These are phyloP conservation scores for Collybiopsis luxurians DNA, from an alignment of 768 basidiomycete species.

Conservation along the genomic window DNA sequence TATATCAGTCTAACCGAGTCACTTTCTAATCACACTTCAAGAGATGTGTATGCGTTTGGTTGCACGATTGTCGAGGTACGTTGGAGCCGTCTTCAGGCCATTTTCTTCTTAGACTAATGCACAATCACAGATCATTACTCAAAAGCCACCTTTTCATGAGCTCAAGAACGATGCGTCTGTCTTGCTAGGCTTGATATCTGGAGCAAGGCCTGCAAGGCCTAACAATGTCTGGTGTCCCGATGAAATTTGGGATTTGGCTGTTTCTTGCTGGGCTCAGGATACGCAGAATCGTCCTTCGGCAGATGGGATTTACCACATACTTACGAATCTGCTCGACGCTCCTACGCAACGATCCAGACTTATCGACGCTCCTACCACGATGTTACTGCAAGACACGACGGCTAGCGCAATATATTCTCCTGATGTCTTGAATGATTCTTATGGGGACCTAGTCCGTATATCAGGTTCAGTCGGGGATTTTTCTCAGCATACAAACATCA, in stretches of 20 bases:
- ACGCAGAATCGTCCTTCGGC: neutral
- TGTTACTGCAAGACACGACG: too few relatives aligned
- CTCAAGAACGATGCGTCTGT: neutral
- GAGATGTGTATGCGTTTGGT: slow-evolving; percentile 10
- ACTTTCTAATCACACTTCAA: neutral
- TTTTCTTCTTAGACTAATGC: too few relatives aligned
- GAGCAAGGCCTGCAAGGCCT: neutral
- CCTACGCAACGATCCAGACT: too few relatives aligned
- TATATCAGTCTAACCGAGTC: neutral
- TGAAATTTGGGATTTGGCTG: neutral
- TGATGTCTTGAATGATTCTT: too few relatives aligned
- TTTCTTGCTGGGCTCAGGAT: neutral
- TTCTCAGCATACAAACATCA: too few relatives aligned
- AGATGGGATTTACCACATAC: neutral
- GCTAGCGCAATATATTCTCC: too few relatives aligned
- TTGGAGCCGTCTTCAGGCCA: too few relatives aligned
- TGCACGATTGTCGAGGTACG: slow-evolving; percentile 2
- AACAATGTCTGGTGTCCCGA: neutral
- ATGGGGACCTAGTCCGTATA: too few relatives aligned
- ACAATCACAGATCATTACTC: neutral
- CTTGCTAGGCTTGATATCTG: neutral
- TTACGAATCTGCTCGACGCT: too few relatives aligned
- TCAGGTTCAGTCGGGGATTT: too few relatives aligned
- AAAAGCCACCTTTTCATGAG: neutral
- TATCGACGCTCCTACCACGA: too few relatives aligned